phyloP scores from a whole-genome alignment of 1,284 basidiomycete genomes.

The Microbotryomycetes sp. region DNA sequence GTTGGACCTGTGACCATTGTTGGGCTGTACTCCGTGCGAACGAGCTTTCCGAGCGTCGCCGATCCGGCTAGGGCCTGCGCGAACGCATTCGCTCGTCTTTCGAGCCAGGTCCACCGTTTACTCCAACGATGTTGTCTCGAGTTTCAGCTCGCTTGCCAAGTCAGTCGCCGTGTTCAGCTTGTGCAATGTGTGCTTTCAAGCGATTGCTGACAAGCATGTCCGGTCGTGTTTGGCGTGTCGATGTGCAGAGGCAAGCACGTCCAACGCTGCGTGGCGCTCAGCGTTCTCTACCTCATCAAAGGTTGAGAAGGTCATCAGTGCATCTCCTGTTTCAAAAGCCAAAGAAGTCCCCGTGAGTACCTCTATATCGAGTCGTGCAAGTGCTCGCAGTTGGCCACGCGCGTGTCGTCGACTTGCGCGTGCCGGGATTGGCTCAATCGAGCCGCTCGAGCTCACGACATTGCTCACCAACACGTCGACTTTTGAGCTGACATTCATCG shows the following conservation, averaged over 20 bases:
- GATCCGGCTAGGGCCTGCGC: no score
- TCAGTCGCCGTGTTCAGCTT: no score
- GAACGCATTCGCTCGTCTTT: no score
- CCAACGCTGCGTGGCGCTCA: background rate
- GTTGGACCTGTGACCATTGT: no score
- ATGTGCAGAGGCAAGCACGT: background rate
- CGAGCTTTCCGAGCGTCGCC: no score
- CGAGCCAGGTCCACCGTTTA: no score
- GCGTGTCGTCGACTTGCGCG: background rate
- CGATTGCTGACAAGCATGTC: no score
- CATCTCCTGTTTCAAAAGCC: slow-evolving; percentile 26
- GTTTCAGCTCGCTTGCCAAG: background rate
- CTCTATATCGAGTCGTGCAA: no score
- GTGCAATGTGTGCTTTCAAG: no score
- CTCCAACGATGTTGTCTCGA: background rate
- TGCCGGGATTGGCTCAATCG: background rate
- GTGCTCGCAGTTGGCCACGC: background rate
- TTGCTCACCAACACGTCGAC: background rate
- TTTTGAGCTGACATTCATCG: background rate
- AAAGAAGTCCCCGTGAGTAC: slow-evolving; percentile 34
- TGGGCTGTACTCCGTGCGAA: no score
- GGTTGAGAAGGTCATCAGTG: slow-evolving; percentile 17
- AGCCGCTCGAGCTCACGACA: background rate
- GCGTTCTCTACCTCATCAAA: slow-evolving; percentile 25
- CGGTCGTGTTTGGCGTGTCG: no score